A percentile compares a stretch with the other conserved stretches of the same genome.
Evolutionary conservation across 192 early-diverging fungal genomes (phyloP).

Genomic region (Podochytrium sp.): DNA sequence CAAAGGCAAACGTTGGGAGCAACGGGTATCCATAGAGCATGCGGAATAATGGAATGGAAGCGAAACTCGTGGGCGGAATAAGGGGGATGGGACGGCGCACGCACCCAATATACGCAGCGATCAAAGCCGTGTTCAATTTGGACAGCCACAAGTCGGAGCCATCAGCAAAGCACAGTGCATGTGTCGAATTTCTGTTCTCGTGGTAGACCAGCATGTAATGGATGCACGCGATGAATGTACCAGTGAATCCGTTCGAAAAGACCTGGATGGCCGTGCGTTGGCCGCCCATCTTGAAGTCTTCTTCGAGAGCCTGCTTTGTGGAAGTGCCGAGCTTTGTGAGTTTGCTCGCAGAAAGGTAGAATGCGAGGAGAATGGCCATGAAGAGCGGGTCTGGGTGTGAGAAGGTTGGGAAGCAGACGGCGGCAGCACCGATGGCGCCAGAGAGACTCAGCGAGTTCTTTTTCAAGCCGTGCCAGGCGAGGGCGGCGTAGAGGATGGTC

Average conservation of each 20-base stretch:
- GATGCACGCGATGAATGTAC: conserved; percentile 32
- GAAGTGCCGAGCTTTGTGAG: conserved; percentile 52
- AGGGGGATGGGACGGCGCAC: too few species aligned
- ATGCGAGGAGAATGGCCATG: conserved; percentile 67
- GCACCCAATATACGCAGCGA: conserved; percentile 59
- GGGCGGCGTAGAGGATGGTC: conserved; percentile 45
- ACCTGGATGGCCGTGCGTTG: conserved; percentile 64
- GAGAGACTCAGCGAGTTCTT: conserved; percentile 73
- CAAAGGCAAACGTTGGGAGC: too few species aligned
- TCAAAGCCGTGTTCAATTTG: conserved; percentile 46
- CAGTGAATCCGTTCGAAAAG: conserved; percentile 57
- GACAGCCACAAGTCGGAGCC: conserved; percentile 7
- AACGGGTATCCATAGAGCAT: too few species aligned
- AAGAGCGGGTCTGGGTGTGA: conserved; percentile 67
- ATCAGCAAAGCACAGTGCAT: conserved; percentile 25
- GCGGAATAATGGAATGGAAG: too few species aligned
- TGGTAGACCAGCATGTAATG: conserved; percentile 30
- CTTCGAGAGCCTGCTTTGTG: conserved; percentile 21
- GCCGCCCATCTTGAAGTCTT: conserved; percentile 38
- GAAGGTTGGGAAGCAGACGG: conserved; percentile 77
- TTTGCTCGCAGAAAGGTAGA: conserved; percentile 70
- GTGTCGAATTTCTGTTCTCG: conserved; percentile 12
- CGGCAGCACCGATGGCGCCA: conserved; percentile 71
- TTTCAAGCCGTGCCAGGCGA: conserved; percentile 61
- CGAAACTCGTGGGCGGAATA: too few species aligned